Evolutionary conservation across 2,329 filamentous ascomycete genomes (phyloP), one percentile per base, ranked within the genome.

Genomic region (Xylariales sp.): DNA sequence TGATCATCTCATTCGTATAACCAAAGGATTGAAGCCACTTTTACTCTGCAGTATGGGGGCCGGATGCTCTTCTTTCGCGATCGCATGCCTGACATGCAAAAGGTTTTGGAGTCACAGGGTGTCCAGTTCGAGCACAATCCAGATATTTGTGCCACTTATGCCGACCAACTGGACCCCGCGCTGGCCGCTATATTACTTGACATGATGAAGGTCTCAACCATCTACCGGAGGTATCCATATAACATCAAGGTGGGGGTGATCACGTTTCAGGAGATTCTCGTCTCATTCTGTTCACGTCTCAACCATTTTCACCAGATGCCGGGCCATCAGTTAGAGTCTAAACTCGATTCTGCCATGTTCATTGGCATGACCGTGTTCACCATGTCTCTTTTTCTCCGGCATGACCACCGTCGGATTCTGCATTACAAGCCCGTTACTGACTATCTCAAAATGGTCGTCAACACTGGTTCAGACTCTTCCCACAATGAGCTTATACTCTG

Each of bases 341-440:
- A 19, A 5, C 15, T 11, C 3, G 34, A 28, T 13, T 8, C 15
- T 3, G 16, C 19, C 17, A 29, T 15, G 12, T 27, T 29, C 14
- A 20, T 37, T 23, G 25, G 24, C 5, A 16, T 37, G 6, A n/a
- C 19, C 11, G 5, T 29, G 3, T 37, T 29, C n/a, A 37, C 21
- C 24, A 37, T 37, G 34, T 29, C 34, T 20, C 23, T 37, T 3
- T 29, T 37, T 14, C 15, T 37, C 10, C 34, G 29, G 17, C 21
- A 29, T 17, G 34, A 37, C 25, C 12, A 14, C 8, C 34, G 24
- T 17, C 5, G 34, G 13, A 19, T 37, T 14, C 29, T 23, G 34
- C 15, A 29, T 13, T 37, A 29, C 17, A 23, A 23, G 5, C 23
- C 29, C 12, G 34, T 37, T 16, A 16, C 23, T 13, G 24, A n/a